These are phyloP conservation scores for Endogone sp. DNA, from an alignment of 192 early-diverging fungal species.

Conservation along the genomic window DNA sequence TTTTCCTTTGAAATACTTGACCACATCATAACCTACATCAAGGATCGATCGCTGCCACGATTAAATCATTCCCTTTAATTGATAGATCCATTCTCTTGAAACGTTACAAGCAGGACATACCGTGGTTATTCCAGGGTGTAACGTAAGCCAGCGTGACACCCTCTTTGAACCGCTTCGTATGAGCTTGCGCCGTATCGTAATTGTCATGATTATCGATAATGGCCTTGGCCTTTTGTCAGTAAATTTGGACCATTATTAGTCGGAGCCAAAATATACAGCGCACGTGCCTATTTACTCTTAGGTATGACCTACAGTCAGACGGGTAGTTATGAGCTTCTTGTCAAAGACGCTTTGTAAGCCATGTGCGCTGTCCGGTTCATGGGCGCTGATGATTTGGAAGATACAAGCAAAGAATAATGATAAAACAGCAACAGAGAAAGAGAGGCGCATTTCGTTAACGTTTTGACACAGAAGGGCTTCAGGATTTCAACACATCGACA, in stretches of 20 bases:
- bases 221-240: not conserved
- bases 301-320: not conserved
- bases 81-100: not conserved
- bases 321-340: not conserved
- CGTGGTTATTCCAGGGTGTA: constrained; percentile 40
- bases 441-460: not conserved
- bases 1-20: constrained; percentile 40
- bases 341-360: not conserved
- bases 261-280: too few relatives aligned
- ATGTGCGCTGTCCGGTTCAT: not conserved
- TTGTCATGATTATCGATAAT: constrained; percentile 15
- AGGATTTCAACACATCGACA: too few relatives aligned
- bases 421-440: not conserved
- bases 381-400: not conserved
- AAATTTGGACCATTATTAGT: too few relatives aligned
- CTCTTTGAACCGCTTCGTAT: constrained; percentile 19
- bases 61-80: not conserved
- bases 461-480: too few relatives aligned
- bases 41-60: not conserved
- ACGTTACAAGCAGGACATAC: constrained; percentile 9
- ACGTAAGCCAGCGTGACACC: constrained; percentile 35
- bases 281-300: too few relatives aligned
- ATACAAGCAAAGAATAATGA: not conserved
- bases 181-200: constrained; percentile 12
- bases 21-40: constrained; percentile 33